Percentiles rank a stretch among this genome's conserved stretches.
Evolutionary conservation across 345 rosid genomes (phyloP).

Genomic region (Citrus maxima): DNA sequence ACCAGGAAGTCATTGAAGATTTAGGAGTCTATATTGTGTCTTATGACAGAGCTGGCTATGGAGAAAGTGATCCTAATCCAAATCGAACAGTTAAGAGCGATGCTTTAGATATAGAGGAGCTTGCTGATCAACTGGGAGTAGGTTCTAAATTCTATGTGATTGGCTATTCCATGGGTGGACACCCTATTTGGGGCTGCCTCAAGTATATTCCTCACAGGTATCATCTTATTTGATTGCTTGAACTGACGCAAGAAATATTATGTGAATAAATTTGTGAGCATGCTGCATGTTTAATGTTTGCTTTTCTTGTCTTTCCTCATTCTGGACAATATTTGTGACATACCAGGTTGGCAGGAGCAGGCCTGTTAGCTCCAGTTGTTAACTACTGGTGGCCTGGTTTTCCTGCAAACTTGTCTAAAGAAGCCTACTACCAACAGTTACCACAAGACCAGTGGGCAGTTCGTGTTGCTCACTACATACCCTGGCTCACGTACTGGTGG

Average conservation of each 20-base stretch:
- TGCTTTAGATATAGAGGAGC: conserved; percentile 65
- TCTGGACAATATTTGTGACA: not conserved
- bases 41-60: conserved; percentile 71
- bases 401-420: conserved; percentile 45
- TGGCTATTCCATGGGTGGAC: conserved; percentile 64
- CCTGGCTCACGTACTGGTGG: conserved; percentile 77
- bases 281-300: not conserved
- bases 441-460: conserved; percentile 53
- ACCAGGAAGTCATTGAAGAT: conserved; percentile 52
- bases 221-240: not conserved
- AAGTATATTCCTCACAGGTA: conserved; percentile 75
- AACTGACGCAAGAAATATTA: not conserved
- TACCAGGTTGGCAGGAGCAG: conserved; percentile 54
- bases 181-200: conserved; percentile 51
- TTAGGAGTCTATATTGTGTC: conserved; percentile 55
- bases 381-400: conserved; percentile 65
- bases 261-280: not conserved
- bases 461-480: conserved; percentile 56
- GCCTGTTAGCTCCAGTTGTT: conserved; percentile 48
- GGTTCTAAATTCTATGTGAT: conserved; percentile 53
- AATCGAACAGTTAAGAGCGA: conserved; percentile 46
- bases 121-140: conserved; percentile 59
- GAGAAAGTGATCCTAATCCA: conserved; percentile 67
- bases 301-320: not conserved
- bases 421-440: conserved; percentile 37